These are phyloP conservation scores for Trichoderma citrinoviride DNA, from an alignment of 2,329 filamentous ascomycete genomes.

Conservation along the genomic window DNA sequence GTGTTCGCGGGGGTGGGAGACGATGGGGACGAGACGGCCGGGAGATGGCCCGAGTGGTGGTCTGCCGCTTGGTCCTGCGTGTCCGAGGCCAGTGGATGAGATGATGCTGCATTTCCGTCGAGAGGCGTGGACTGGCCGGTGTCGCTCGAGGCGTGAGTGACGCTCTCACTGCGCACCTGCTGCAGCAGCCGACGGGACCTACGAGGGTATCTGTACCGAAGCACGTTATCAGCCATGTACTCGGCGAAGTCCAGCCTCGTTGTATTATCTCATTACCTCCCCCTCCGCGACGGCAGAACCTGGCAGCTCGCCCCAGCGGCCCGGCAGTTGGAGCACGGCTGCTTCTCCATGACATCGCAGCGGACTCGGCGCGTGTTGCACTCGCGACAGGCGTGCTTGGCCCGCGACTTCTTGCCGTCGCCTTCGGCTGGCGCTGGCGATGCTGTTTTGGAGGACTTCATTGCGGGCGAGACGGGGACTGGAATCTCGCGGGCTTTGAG, in stretches of 20 bases:
- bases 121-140: constrained; percentile 3
- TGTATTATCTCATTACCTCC: too few species aligned
- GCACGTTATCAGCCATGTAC: too few species aligned
- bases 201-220: constrained; percentile 32
- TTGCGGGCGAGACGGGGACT: neutral
- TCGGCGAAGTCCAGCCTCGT: too few species aligned
- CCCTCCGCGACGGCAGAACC: constrained; percentile 35
- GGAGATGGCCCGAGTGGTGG: neutral
- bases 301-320: constrained; percentile 31
- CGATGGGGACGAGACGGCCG: neutral
- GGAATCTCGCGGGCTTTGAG: neutral
- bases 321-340: constrained; percentile 36
- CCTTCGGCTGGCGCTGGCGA: constrained; percentile 12
- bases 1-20: constrained; percentile 13
- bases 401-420: constrained; percentile 34
- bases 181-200: constrained; percentile 26
- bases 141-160: neutral
- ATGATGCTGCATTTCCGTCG: neutral
- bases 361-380: constrained; percentile 37
- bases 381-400: constrained; percentile 37
- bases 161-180: constrained; percentile 17
- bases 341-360: constrained; percentile 37
- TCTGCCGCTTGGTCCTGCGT: neutral
- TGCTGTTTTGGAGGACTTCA: constrained; percentile 3
- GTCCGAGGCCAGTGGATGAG: neutral